Evolutionary conservation across 2,329 filamentous ascomycete species (phyloP), one percentile per base, ranked within the genome.

Genomic region (Alternaria solani): DNA sequence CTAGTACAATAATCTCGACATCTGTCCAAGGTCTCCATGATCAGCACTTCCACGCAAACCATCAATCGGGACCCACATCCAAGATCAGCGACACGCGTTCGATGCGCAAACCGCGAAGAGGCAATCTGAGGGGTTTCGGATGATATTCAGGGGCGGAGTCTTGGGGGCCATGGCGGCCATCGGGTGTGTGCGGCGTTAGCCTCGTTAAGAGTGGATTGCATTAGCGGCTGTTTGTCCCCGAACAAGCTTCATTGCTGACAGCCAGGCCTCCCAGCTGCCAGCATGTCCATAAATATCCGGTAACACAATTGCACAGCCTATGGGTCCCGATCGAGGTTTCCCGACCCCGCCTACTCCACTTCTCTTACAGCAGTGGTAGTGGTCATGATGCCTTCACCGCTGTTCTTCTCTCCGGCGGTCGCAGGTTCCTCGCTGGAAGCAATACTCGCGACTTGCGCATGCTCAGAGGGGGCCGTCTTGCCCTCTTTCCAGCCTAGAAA

Each of bases 401-500:
- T 59, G 7, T 57, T 54, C 62, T 71, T 66, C 49, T 68, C 68
- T 14, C 62, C 66, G 14, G 63, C 46, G 14, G 61, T 20, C 25
- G 63, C 65, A 20, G 43, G 46, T 26, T 69, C 57, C 8, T 60
- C 62, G 41, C 62, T 67, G 4, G 67, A 70, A 18, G 63, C 63
- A 49, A 69, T 65, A 54, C 63, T 65, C 12, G 25, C 54, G 5
- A 30, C 49, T 38, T 66, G 67, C 6, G 42, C 59, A 23, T 16
- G 34, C 20, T 51, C 11, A 9, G 59, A 18, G 11, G 49, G 23
- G 25, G 6, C 51, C 18, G 20, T 51, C 8, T 81, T 82, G 59
- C 78, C 80, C 80, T 95, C 92, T 64, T 85, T 85, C 80, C 87
- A 92, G 42, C 89, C 84, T 83, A 94, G 84, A 34, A 81, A 66